These are phyloP conservation scores for Cyberlindnera mrakii DNA, from an alignment of 805 yeast genomes.

Conservation along the genomic window DNA sequence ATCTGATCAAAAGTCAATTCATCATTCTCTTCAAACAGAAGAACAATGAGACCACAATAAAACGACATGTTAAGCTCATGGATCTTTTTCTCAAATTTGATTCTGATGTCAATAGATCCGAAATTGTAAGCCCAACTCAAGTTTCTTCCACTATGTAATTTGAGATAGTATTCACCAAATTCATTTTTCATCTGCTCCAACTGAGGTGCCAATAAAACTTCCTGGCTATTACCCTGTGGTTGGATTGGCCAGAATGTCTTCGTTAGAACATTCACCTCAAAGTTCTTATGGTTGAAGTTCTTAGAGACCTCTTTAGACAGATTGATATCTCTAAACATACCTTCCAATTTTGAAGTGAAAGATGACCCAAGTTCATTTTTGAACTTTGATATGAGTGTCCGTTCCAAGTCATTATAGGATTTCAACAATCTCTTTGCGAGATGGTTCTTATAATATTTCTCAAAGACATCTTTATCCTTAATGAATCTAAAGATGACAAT, in stretches of 20 bases:
- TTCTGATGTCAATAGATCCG: slow-evolving; percentile 76
- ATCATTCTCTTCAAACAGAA: slow-evolving; percentile 60
- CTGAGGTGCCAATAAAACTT: slow-evolving; percentile 36
- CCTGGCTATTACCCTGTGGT: slow-evolving; percentile 22
- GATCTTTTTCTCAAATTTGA: slow-evolving; percentile 58
- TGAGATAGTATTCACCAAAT: slow-evolving; percentile 47
- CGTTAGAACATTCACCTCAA: slow-evolving; percentile 51
- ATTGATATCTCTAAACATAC: slow-evolving; percentile 79
- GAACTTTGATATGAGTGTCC: slow-evolving; percentile 56
- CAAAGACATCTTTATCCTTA: slow-evolving; percentile 81
- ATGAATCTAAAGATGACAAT: slow-evolving; percentile 60
- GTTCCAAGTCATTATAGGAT: slow-evolving; percentile 57
- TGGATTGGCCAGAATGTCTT: slow-evolving; percentile 66
- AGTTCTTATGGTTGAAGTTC: slow-evolving; percentile 34
- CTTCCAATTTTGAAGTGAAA: slow-evolving; percentile 73
- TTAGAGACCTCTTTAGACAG: slow-evolving; percentile 43
- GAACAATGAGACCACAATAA: slow-evolving; percentile 69
- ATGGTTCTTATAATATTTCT: slow-evolving; percentile 77
- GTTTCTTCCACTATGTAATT: slow-evolving; percentile 50
- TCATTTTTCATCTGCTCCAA: slow-evolving; percentile 35
- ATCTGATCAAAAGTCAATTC: slow-evolving; percentile 57
- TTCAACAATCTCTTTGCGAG: slow-evolving; percentile 72
- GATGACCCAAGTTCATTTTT: slow-evolving; percentile 75
- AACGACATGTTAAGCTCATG: slow-evolving; percentile 81
- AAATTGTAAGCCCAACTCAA: slow-evolving; percentile 77